Conservation (phyloP, 73 alveolate species). For the Paramecium tetraurelia region DNA sequence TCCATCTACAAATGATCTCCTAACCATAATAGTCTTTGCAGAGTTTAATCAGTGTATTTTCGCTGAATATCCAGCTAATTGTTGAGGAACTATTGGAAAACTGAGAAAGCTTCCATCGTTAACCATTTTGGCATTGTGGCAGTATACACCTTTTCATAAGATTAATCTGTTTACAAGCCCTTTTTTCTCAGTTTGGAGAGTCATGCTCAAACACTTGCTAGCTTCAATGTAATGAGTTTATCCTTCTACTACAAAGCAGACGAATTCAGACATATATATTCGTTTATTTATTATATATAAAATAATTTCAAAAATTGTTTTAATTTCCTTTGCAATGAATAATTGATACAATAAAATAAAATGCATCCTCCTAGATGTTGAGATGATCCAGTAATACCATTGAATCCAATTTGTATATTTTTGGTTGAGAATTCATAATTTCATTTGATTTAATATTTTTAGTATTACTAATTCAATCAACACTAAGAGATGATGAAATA, state of each 20-base stretch:
- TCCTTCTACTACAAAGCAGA: conserved; percentile 33
- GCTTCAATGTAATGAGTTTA: conserved; percentile 5
- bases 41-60: conserved; percentile 49
- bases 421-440: no score
- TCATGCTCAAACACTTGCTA: background rate
- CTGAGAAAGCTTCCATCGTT: conserved; percentile 47
- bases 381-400: no score
- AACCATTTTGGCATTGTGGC: conserved; percentile 61
- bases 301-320: background rate
- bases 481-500: no score
- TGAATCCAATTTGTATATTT: no score
- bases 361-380: no score
- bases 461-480: no score
- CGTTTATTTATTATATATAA: background rate
- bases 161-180: background rate
- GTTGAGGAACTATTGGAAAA: conserved; percentile 20
- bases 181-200: background rate
- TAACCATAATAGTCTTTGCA: conserved; percentile 52
- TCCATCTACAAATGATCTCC: conserved; percentile 61
- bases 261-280: conserved; percentile 44
- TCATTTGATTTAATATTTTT: no score
- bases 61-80: background rate
- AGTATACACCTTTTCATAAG: conserved; percentile 11
- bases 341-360: no score
- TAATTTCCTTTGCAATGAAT: background rate